Conservation (phyloP, 345 rosid genomes). For the Abelmoschus esculentus region DNA sequence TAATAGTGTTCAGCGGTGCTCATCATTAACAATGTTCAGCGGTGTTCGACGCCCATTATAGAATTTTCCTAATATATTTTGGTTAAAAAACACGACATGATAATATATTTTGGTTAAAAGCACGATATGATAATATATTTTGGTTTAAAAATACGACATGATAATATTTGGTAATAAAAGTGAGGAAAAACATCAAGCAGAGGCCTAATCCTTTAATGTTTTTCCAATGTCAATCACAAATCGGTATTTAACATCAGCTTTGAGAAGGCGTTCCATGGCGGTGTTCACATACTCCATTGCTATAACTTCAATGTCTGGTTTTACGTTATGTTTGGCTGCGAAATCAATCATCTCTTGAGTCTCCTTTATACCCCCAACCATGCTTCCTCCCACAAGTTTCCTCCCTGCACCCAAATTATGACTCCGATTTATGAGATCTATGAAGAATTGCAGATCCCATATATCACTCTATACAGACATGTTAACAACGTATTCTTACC, state of each 20-base stretch:
- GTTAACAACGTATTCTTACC: slow-evolving; percentile 16
- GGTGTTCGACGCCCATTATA: no score
- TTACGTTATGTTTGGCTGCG: slow-evolving; percentile 38
- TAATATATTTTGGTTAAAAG: no score
- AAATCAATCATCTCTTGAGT: slow-evolving; percentile 49
- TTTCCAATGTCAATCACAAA: slow-evolving; percentile 44
- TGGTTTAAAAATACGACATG: no score
- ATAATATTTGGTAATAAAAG: no score
- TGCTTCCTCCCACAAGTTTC: slow-evolving; percentile 38
- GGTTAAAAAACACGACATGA: no score
- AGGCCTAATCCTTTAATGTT: not conserved
- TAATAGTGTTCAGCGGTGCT: no score
- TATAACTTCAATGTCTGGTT: slow-evolving; percentile 47
- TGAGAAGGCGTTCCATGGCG: slow-evolving; percentile 36
- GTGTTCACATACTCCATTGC: slow-evolving; percentile 43
- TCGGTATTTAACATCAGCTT: slow-evolving; percentile 45
- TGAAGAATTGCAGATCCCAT: no score
- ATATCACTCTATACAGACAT: no score
- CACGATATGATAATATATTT: no score
- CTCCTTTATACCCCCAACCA: slow-evolving; percentile 44
- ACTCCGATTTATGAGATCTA: not conserved
- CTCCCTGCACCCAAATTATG: slow-evolving; percentile 22
- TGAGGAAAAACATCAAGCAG: not conserved
- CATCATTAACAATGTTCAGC: no score
- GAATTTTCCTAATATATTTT: no score